These are phyloP conservation scores for Murraya paniculata DNA, from an alignment of 345 rosid species.

Conservation along the genomic window DNA sequence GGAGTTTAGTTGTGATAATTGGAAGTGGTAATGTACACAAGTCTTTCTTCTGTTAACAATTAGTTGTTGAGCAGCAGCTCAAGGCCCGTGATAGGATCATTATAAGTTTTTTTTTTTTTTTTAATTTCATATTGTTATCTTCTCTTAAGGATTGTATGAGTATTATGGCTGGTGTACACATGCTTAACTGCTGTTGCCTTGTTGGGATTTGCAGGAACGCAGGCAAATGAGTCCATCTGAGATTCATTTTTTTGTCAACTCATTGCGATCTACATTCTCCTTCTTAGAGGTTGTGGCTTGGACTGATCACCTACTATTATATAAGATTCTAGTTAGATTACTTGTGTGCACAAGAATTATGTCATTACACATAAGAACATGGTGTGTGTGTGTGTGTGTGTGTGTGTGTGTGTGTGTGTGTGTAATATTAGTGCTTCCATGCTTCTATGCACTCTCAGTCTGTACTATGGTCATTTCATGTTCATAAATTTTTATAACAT, in stretches of 20 bases:
- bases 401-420: too few relatives aligned
- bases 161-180: not conserved
- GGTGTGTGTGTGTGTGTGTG: too few relatives aligned
- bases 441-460: not conserved
- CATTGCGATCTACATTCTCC: constrained; percentile 69
- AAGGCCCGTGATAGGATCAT: not conserved
- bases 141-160: not conserved
- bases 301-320: not conserved
- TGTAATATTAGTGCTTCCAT: not conserved
- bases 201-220: constrained; percentile 71
- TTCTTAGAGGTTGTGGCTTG: constrained; percentile 58
- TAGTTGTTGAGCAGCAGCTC: not conserved
- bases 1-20: not conserved
- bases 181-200: constrained; percentile 4
- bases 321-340: not conserved
- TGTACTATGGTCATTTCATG: not conserved
- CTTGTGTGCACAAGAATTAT: not conserved
- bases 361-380: not conserved
- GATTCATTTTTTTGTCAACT: constrained; percentile 65
- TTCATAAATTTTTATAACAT: not conserved
- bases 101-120: not conserved
- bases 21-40: not conserved
- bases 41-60: not conserved
- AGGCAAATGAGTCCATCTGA: constrained; percentile 73
- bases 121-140: not conserved